Percentiles rank a stretch among this genome's conserved stretches.
phyloP scores from a whole-genome alignment of 345 rosid genomes.

The Sonneratia alba region DNA sequence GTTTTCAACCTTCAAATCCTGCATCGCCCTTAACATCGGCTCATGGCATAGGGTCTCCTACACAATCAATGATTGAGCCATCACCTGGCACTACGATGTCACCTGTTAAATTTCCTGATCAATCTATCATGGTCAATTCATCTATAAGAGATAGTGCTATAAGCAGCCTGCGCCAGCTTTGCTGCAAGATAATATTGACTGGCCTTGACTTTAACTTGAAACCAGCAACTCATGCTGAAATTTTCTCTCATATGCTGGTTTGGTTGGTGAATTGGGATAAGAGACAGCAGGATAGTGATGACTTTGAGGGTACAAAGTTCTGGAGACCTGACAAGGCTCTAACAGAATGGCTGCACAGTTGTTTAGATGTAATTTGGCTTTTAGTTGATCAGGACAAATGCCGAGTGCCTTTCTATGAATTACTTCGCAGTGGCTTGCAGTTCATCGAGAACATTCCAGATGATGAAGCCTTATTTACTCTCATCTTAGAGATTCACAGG shows the following conservation, averaged over 20 bases:
- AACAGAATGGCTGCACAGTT: slow-evolving; percentile 78
- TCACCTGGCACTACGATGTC: slow-evolving; percentile 44
- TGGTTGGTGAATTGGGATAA: slow-evolving; percentile 98
- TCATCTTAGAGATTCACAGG: slow-evolving; percentile 89
- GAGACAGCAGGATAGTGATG: slow-evolving; percentile 57
- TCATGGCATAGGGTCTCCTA: slow-evolving; percentile 80
- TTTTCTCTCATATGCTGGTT: slow-evolving; percentile 69
- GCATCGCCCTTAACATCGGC: slow-evolving; percentile 51
- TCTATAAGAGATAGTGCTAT: slow-evolving; percentile 49
- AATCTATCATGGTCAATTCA: slow-evolving; percentile 35
- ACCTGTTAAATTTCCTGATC: slow-evolving; percentile 45
- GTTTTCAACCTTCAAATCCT: slow-evolving; percentile 54
- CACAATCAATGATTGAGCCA: slow-evolving; percentile 55
- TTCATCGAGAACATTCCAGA: slow-evolving; percentile 93
- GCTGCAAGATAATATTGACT: slow-evolving; percentile 81
- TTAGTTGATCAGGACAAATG: slow-evolving; percentile 81
- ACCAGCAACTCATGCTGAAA: slow-evolving; percentile 77
- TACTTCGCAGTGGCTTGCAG: slow-evolving; percentile 85
- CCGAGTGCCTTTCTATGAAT: slow-evolving; percentile 90
- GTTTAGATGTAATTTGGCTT: slow-evolving; percentile 91
- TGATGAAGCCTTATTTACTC: slow-evolving; percentile 91
- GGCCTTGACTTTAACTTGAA: slow-evolving; percentile 65
- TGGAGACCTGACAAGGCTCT: slow-evolving; percentile 68
- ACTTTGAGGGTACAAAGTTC: slow-evolving; percentile 43
- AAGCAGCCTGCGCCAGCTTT: slow-evolving; percentile 69